phyloP scores from a whole-genome alignment of 371 early-diverging fungal species.

The Choanephora cucurbitarum region DNA sequence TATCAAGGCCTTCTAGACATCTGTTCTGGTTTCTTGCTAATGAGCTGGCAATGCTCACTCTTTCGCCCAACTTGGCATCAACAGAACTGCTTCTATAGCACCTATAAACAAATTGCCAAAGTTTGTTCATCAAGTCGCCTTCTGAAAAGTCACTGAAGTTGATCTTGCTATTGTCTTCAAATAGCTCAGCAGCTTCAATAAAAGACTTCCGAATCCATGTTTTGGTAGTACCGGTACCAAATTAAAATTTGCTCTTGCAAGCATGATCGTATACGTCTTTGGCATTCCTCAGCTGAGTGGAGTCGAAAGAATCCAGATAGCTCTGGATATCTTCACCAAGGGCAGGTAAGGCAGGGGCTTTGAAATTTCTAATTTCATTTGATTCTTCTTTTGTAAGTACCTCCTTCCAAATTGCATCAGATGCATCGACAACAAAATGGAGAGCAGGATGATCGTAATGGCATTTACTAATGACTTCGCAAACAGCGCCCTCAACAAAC shows the following conservation, averaged over 20 bases:
- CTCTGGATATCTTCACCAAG: conserved; percentile 5
- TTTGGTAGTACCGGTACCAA: not conserved
- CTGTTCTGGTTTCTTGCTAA: conserved; percentile 4
- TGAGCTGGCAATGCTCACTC: not conserved
- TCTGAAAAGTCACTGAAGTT: conserved; percentile 9
- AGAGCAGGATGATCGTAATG: conserved; percentile 14
- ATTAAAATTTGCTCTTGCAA: conserved; percentile 7
- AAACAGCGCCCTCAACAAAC: not conserved
- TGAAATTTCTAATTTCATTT: conserved; percentile 12
- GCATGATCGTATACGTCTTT: not conserved
- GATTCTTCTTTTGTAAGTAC: conserved; percentile 6
- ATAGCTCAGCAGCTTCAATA: conserved; percentile 4
- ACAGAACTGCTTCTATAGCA: conserved; percentile 1
- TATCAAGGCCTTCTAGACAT: conserved; percentile 3
- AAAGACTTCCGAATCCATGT: conserved; percentile 13
- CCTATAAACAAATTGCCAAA: conserved; percentile 19
- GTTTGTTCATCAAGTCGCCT: conserved; percentile 4
- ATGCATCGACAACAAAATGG: conserved; percentile 10
- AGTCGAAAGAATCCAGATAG: conserved; percentile 12
- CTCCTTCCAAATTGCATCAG: conserved; percentile 16
- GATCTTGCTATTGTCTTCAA: conserved; percentile 2
- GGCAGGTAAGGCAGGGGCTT: not conserved
- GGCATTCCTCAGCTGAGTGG: not conserved
- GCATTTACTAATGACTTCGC: not conserved
- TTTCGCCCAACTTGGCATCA: conserved; percentile 7